phyloP scores from a whole-genome alignment of 768 basidiomycete genomes.

The Calocybe gangraenosa region DNA sequence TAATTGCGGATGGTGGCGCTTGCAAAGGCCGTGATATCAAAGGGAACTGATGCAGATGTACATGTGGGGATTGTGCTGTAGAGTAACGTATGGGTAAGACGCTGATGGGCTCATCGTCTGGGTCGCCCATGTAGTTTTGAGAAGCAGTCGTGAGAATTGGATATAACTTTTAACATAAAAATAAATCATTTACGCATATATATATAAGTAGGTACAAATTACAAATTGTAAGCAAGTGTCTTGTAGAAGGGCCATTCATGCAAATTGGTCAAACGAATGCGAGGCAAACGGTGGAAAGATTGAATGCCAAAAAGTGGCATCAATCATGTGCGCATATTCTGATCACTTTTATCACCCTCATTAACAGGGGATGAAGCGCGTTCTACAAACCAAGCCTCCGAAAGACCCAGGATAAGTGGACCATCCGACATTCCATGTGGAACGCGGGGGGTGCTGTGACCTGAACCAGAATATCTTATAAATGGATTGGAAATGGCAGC shows the following conservation, averaged over 20 bases:
- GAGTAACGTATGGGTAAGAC: constrained; percentile 73
- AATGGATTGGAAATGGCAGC: constrained; percentile 12
- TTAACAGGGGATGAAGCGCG: constrained; percentile 12
- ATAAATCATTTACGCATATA: neutral
- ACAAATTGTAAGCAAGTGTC: no score
- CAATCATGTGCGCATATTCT: neutral
- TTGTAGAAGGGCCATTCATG: no score
- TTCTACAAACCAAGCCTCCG: constrained; percentile 22
- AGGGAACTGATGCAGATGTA: constrained; percentile 83
- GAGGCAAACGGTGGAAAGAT: no score
- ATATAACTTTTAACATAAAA: neutral
- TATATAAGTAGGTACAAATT: neutral
- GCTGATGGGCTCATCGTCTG: constrained; percentile 59
- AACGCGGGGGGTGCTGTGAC: constrained; percentile 25
- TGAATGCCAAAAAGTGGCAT: no score
- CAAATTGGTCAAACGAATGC: no score
- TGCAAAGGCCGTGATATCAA: constrained; percentile 70
- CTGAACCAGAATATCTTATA: constrained; percentile 25
- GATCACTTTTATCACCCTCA: constrained; percentile 1
- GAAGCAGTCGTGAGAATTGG: constrained; percentile 9
- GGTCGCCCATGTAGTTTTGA: constrained; percentile 21
- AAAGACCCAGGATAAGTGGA: constrained; percentile 20
- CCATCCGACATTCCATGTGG: constrained; percentile 21
- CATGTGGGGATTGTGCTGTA: constrained; percentile 51
- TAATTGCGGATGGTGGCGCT: constrained; percentile 67